phyloP scores from a whole-genome alignment of 192 early-diverging fungal genomes.

The Phycomyces blakesleeanus region DNA sequence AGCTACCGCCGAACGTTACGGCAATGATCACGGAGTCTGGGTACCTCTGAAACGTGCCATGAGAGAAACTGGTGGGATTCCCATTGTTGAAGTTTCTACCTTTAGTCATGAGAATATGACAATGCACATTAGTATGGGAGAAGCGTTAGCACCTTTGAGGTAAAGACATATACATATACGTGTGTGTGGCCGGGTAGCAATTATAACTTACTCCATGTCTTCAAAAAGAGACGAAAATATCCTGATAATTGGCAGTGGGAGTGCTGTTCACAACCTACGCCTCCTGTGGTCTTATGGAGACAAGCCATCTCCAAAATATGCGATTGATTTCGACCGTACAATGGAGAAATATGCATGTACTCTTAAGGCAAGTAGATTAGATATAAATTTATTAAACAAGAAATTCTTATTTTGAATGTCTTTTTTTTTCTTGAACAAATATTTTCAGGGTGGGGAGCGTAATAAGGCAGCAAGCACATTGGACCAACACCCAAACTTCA shows the following conservation, averaged over 20 bases:
- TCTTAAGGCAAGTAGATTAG: slow-evolving; percentile 10
- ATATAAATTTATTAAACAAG: slow-evolving; percentile 8
- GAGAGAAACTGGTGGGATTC: slow-evolving; percentile 47
- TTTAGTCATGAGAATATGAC: slow-evolving; percentile 51
- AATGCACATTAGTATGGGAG: slow-evolving; percentile 52
- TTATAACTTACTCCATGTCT: background rate
- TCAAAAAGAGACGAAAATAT: slow-evolving; percentile 52
- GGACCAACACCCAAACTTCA: slow-evolving; percentile 37
- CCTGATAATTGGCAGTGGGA: slow-evolving; percentile 63
- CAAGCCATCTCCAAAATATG: slow-evolving; percentile 43
- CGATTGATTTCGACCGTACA: slow-evolving; percentile 53
- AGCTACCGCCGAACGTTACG: slow-evolving; percentile 46
- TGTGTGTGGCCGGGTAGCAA: background rate
- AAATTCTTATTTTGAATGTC: background rate
- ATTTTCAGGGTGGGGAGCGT: slow-evolving; percentile 36
- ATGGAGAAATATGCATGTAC: slow-evolving; percentile 43
- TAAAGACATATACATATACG: slow-evolving; percentile 6
- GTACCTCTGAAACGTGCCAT: slow-evolving; percentile 63
- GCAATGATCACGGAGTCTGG: slow-evolving; percentile 72
- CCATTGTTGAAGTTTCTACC: slow-evolving; percentile 64
- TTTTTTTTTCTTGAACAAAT: background rate
- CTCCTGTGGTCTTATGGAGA: slow-evolving; percentile 39
- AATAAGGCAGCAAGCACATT: slow-evolving; percentile 37
- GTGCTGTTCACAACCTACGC: slow-evolving; percentile 63
- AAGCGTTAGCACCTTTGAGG: slow-evolving; percentile 45